Conservation (phyloP, 2,329 filamentous ascomycete genomes). For the Phoma sp. region DNA sequence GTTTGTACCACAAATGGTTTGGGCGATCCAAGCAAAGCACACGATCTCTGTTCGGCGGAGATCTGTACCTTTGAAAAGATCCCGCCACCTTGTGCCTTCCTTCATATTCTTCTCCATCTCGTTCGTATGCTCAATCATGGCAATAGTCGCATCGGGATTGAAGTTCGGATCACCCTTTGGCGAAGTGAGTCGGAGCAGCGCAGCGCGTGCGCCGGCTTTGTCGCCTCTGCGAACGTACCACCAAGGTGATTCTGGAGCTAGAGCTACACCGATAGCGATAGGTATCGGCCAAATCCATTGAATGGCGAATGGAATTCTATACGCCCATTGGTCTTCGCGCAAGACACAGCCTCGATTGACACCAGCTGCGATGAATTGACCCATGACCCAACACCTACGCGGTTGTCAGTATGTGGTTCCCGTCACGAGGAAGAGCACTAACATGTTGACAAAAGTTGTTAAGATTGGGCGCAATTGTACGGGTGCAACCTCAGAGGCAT, state of each 20-base stretch:
- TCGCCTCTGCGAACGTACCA: slow-evolving; percentile 72
- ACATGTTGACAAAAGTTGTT: slow-evolving; percentile 71
- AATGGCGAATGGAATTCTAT: slow-evolving; percentile 68
- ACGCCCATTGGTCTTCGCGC: slow-evolving; percentile 70
- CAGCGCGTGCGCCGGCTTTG: slow-evolving; percentile 67
- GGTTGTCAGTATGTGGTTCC: too few species aligned
- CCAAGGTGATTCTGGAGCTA: slow-evolving; percentile 74
- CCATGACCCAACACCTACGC: slow-evolving; percentile 69
- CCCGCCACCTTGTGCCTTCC: slow-evolving; percentile 72
- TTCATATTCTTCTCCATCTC: slow-evolving; percentile 75
- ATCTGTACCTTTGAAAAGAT: slow-evolving; percentile 82
- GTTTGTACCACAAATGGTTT: slow-evolving; percentile 52
- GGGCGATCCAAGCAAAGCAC: slow-evolving; percentile 55
- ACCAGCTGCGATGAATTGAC: slow-evolving; percentile 73
- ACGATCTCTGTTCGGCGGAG: slow-evolving; percentile 76
- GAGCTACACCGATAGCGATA: slow-evolving; percentile 67
- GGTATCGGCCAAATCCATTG: slow-evolving; percentile 79
- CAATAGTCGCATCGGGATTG: slow-evolving; percentile 62
- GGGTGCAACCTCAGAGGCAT: slow-evolving; percentile 67
- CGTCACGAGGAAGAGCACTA: not conserved
- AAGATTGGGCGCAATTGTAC: slow-evolving; percentile 65
- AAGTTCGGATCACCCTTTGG: slow-evolving; percentile 64
- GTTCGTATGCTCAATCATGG: slow-evolving; percentile 90
- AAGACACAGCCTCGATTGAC: slow-evolving; percentile 71
- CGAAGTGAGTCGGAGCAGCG: slow-evolving; percentile 70